Evolutionary conservation across 1,284 basidiomycete species (phyloP).

Genomic region (Pyrrhoderma noxium): DNA sequence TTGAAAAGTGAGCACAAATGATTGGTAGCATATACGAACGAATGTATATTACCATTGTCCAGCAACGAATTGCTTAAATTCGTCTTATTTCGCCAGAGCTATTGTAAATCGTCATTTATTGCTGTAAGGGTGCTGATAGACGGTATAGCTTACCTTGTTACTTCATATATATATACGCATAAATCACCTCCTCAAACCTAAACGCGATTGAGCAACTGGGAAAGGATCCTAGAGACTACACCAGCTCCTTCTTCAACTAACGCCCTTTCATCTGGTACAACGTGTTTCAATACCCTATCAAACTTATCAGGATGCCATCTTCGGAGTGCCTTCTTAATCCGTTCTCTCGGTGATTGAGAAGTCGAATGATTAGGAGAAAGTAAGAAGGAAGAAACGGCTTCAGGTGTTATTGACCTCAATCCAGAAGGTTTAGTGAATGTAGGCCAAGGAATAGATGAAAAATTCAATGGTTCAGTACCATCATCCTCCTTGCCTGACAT

Average conservation of each 20-base stretch:
- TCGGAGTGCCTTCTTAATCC: constrained; percentile 54
- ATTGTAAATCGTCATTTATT: no score
- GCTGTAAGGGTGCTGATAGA: no score
- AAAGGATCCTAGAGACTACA: constrained; percentile 59
- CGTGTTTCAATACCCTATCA: constrained; percentile 43
- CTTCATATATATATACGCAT: no score
- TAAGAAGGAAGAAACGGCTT: constrained; percentile 47
- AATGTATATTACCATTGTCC: no score
- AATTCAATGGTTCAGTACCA: constrained; percentile 43
- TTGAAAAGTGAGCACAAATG: no score
- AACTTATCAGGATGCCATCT: constrained; percentile 78
- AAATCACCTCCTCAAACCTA: not conserved
- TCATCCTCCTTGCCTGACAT: no score
- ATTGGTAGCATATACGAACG: no score
- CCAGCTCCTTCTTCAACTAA: constrained; percentile 62
- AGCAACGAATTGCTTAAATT: no score
- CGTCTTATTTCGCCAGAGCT: no score
- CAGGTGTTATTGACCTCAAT: constrained; percentile 45
- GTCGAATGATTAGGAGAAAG: constrained; percentile 55
- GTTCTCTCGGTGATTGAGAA: constrained; percentile 36
- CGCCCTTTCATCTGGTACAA: constrained; percentile 46
- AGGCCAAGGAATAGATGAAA: constrained; percentile 68
- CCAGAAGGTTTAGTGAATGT: constrained; percentile 38
- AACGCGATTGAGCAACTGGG: constrained; percentile 43
- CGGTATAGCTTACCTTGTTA: no score